Conservation (phyloP, 345 rosid genomes). For the Leavenworthia alabamica region DNA sequence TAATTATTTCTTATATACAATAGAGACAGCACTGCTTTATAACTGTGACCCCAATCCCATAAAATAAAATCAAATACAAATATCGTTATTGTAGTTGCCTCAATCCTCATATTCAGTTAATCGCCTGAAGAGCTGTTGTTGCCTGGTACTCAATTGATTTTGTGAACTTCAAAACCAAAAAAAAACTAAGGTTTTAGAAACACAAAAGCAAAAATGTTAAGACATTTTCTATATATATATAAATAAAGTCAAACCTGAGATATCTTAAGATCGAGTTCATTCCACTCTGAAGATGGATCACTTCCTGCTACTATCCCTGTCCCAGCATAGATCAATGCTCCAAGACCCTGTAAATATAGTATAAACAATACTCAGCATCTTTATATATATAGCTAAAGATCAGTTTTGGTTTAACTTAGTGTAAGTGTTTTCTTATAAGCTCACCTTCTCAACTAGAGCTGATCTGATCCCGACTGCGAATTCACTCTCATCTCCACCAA, state of each 20-base stretch:
- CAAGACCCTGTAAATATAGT: slow-evolving; percentile 55
- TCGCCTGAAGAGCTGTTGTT: slow-evolving; percentile 15
- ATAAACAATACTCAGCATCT: background rate
- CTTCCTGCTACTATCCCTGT: slow-evolving; percentile 94
- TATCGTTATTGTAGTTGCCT: background rate
- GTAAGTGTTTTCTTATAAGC: background rate
- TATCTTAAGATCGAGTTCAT: slow-evolving; percentile 87
- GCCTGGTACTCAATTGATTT: slow-evolving; percentile 27
- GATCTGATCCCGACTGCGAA: slow-evolving; percentile 96
- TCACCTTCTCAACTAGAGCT: slow-evolving; percentile 80
- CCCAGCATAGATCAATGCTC: slow-evolving; percentile 83
- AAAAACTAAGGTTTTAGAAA: background rate
- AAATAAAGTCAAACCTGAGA: slow-evolving; percentile 64
- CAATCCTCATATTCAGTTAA: slow-evolving; percentile 3
- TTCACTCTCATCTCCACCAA: slow-evolving; percentile 93
- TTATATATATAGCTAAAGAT: background rate
- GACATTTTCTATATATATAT: background rate
- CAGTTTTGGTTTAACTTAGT: background rate
- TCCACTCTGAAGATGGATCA: slow-evolving; percentile 78
- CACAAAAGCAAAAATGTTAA: background rate
- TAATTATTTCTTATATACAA: slow-evolving; percentile 8
- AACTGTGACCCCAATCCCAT: background rate
- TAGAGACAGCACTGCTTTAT: slow-evolving; percentile 3
- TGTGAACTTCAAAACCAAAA: slow-evolving; percentile 22
- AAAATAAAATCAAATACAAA: background rate